Conservation (phyloP, 2,329 filamentous ascomycete species). For the Penicillium sp. region DNA sequence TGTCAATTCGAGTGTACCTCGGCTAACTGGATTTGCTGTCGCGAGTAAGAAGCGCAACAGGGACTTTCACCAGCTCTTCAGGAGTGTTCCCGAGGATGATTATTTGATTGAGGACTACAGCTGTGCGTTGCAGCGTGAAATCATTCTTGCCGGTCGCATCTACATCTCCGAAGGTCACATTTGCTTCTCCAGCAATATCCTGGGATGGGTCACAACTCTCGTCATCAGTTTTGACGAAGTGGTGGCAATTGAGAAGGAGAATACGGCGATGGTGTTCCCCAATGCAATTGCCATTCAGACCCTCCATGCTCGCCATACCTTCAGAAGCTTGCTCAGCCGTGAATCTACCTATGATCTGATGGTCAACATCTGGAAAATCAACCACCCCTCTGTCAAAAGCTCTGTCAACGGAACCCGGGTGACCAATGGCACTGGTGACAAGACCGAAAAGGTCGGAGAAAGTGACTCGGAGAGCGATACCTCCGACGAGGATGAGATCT, state of each 20-base stretch:
- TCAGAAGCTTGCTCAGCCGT: slow-evolving; percentile 89
- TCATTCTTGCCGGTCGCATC: slow-evolving; percentile 85
- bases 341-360: slow-evolving; percentile 97
- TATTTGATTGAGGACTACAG: slow-evolving; percentile 98
- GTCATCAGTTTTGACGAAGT: slow-evolving; percentile 99
- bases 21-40: slow-evolving; percentile 90
- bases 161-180: slow-evolving; percentile 97
- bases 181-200: slow-evolving; percentile 98
- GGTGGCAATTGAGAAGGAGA: slow-evolving; percentile 94
- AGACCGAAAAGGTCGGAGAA: slow-evolving; percentile 73
- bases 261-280: slow-evolving; percentile 89
- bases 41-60: slow-evolving; percentile 94
- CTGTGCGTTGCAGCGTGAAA: slow-evolving; percentile 91
- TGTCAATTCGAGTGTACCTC: slow-evolving; percentile 60
- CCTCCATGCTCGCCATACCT: slow-evolving; percentile 89
- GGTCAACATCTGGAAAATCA: slow-evolving; percentile 97
- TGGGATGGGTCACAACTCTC: slow-evolving; percentile 95
- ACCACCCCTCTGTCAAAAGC: slow-evolving; percentile 85
- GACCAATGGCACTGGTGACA: slow-evolving; percentile 78
- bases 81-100: slow-evolving; percentile 95
- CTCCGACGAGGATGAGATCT: slow-evolving; percentile 66
- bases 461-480: slow-evolving; percentile 74
- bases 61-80: slow-evolving; percentile 90
- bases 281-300: slow-evolving; percentile 98
- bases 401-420: slow-evolving; percentile 84